These are phyloP conservation scores for Neocallimastix lanati DNA, from an alignment of 192 early-diverging fungal genomes.

Conservation along the genomic window DNA sequence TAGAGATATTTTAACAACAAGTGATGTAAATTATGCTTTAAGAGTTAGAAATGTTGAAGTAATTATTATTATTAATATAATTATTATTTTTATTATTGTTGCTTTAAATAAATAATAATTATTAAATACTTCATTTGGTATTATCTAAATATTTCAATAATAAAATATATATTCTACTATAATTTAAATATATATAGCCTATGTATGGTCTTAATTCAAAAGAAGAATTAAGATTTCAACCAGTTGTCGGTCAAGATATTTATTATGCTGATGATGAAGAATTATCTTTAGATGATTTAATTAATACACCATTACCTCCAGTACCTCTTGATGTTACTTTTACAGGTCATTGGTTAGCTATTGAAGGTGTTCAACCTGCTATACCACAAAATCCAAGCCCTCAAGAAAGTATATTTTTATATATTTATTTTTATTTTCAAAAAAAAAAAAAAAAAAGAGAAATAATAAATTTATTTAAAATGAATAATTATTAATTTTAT, in stretches of 20 bases:
- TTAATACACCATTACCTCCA: conserved; percentile 69
- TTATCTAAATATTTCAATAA: too few species aligned
- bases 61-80: too few species aligned
- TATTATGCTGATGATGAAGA: conserved; percentile 90
- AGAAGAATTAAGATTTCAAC: conserved; percentile 48
- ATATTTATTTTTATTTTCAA: conserved; percentile 8
- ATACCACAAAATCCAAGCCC: conserved; percentile 90
- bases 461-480: background rate
- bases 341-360: conserved; percentile 92
- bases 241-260: conserved; percentile 42
- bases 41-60: conserved; percentile 81
- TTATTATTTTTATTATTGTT: too few species aligned
- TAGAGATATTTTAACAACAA: conserved; percentile 54
- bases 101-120: too few species aligned
- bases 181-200: background rate
- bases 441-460: conserved; percentile 14
- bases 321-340: conserved; percentile 77
- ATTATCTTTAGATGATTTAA: conserved; percentile 72
- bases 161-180: too few species aligned
- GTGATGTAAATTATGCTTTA: conserved; percentile 83
- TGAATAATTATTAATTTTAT: too few species aligned
- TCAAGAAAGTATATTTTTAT: conserved; percentile 12
- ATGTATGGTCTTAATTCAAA: conserved; percentile 3
- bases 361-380: conserved; percentile 95
- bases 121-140: too few species aligned